Percentiles rank a stretch among this genome's conserved stretches.
Conservation (phyloP, 2,329 filamentous ascomycete genomes). For the Lecanoromycetidae sp. region DNA sequence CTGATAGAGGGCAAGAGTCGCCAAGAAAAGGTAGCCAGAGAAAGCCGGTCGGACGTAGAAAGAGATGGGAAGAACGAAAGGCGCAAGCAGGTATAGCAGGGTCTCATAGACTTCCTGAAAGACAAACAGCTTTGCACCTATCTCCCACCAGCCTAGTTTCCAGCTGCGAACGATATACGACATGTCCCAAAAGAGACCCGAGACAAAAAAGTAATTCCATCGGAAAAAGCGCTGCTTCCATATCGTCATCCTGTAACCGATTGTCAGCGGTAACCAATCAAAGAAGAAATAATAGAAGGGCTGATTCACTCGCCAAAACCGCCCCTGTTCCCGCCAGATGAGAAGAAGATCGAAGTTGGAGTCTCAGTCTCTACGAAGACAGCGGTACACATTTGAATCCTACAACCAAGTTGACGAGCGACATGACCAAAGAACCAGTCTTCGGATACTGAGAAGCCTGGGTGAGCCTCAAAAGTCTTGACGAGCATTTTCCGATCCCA, state of each 20-base stretch:
- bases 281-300: no score
- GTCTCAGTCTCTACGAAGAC: slow-evolving; percentile 42
- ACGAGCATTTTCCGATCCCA: slow-evolving; percentile 38
- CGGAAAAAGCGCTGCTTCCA: slow-evolving; percentile 39
- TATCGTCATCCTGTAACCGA: slow-evolving; percentile 32
- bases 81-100: slow-evolving; percentile 34
- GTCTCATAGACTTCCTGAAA: slow-evolving; percentile 40
- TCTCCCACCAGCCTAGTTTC: slow-evolving; percentile 38
- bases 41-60: slow-evolving; percentile 33
- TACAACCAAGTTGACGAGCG: slow-evolving; percentile 32
- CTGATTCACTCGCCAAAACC: slow-evolving; percentile 34
- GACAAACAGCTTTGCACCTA: slow-evolving; percentile 40
- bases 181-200: slow-evolving; percentile 38
- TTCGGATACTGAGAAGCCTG: slow-evolving; percentile 39
- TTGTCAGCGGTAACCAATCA: background rate
- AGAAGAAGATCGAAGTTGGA: slow-evolving; percentile 33
- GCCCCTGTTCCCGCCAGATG: slow-evolving; percentile 30
- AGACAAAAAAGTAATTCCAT: slow-evolving; percentile 43
- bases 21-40: slow-evolving; percentile 28
- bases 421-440: slow-evolving; percentile 44
- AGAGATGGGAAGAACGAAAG: slow-evolving; percentile 36
- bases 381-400: slow-evolving; percentile 38
- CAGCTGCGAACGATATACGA: slow-evolving; percentile 36
- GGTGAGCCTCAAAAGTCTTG: slow-evolving; percentile 36
- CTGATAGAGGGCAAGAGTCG: slow-evolving; percentile 33